Base-by-base conservation (phyloP, 2,329 filamentous ascomycete species). In the Dactylellina haptotyla region DNA sequence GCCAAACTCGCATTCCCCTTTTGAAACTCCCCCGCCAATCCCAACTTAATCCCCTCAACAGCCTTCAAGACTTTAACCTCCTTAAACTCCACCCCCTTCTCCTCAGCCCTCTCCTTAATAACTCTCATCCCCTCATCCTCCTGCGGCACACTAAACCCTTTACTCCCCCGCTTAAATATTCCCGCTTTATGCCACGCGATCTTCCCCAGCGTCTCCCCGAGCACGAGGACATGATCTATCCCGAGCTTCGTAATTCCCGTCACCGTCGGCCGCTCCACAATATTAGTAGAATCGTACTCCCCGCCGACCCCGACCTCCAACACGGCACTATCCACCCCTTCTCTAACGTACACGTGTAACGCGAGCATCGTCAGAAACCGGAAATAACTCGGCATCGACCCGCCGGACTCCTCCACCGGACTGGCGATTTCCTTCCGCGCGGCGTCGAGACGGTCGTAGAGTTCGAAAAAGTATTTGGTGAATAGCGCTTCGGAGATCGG, bases 291-390 rank as follows among this genome's bases (percentile, higher is more conserved):
- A 79, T 98, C 94, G 78, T 93, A 93, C 81, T 97, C 92, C 53
- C 93, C 95, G 14, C 95, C 95, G 75, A 98, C 96, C 0, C 95
- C 95, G 78, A 92, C 96, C 82, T 99, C 95, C 32, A 98, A 85
- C 8, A 98, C 88, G 0, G 92, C 93, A 16, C 88, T 88, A 75
- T 89, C 85, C 0, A 97, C 88, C 0, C 89, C 89, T 79, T 95
- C 90, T 51, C 84, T 81, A 25, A 96, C 79, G 77, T 96, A 99
- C 1, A 89, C 86, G 78, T 96, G 93, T 78, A 96, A 87, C 1
- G 93, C 93, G 83, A 97, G 86, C 37, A 99, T 84, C 0, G 94
- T 97, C 79, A 99, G 81, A 79, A 91, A 97, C 26, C 94, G 89
- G 80, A 98, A 98, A 81, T 96, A 98, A 57, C 93, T 90, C 0